phyloP scores from a whole-genome alignment of 495 filamentous ascomycete genomes.

The Mytilinidion resinicola region DNA sequence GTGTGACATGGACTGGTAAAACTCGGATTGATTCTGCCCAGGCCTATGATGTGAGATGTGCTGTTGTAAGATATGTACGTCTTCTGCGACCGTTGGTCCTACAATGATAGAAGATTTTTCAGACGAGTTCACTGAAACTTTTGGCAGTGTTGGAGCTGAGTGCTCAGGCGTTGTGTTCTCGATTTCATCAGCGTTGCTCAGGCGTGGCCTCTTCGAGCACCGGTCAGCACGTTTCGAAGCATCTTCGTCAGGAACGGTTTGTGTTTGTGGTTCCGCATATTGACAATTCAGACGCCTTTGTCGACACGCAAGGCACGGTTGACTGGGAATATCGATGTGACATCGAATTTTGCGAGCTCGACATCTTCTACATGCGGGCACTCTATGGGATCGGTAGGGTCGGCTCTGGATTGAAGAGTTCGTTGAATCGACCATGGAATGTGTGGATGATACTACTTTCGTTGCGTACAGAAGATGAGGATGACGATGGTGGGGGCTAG shows the following conservation, averaged over 20 bases:
- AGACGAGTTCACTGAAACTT: background rate
- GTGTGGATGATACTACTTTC: too few relatives aligned
- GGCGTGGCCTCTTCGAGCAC: constrained; percentile 3
- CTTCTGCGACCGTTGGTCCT: constrained; percentile 18
- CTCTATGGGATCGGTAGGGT: too few relatives aligned
- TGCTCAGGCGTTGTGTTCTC: background rate
- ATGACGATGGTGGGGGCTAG: too few relatives aligned
- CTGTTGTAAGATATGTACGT: constrained; percentile 14
- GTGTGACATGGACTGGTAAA: constrained; percentile 14
- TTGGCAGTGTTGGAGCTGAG: constrained; percentile 14
- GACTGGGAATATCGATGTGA: too few relatives aligned
- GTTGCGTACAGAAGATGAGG: too few relatives aligned
- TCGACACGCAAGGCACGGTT: constrained; percentile 22
- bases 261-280: constrained; percentile 3
- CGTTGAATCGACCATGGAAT: too few relatives aligned
- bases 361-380: too few relatives aligned
- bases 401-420: too few relatives aligned
- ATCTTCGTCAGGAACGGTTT: background rate
- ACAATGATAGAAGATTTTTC: constrained; percentile 12
- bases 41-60: constrained; percentile 15
- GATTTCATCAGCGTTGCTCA: background rate
- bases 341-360: too few relatives aligned
- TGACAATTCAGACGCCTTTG: constrained; percentile 21
- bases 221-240: background rate
- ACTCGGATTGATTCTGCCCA: background rate